A percentile compares a stretch with the other conserved stretches of the same genome.
Evolutionary conservation across 2,329 filamentous ascomycete genomes (phyloP).

Genomic region (Gnomoniopsis sp.): DNA sequence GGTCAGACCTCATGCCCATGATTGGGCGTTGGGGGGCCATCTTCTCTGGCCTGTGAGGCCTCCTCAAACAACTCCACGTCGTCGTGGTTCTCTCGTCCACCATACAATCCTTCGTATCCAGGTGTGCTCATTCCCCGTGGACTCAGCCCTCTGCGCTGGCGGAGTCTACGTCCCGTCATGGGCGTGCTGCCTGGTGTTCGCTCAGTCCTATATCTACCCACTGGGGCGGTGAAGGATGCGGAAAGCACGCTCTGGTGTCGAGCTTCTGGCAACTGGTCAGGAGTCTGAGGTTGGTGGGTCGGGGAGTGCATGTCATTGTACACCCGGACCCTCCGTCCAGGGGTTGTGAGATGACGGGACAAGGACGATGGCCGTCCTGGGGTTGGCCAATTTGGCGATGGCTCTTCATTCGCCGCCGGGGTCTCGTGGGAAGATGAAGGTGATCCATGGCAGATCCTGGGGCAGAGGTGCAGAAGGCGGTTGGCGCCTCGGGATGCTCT

Average conservation of each 20-base stretch:
- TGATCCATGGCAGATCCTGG: not conserved
- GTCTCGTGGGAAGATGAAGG: not conserved
- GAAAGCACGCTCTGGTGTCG: slow-evolving; percentile 42
- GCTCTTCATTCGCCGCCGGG: not conserved
- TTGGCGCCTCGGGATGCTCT: not conserved
- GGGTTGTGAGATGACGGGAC: slow-evolving; percentile 19
- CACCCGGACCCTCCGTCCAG: slow-evolving; percentile 30
- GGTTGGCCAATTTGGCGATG: not conserved
- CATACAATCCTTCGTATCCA: slow-evolving; percentile 45
- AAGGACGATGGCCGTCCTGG: slow-evolving; percentile 14
- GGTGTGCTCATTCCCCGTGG: slow-evolving; percentile 37
- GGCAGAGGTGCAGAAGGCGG: slow-evolving; percentile 1
- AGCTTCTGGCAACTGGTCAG: slow-evolving; percentile 45
- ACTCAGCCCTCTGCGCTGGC: slow-evolving; percentile 28
- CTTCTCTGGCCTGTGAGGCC: slow-evolving; percentile 16
- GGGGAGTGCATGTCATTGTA: slow-evolving; percentile 46
- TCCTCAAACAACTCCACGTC: slow-evolving; percentile 35
- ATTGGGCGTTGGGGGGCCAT: not conserved
- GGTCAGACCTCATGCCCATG: not conserved
- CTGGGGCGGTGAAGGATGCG: slow-evolving; percentile 42
- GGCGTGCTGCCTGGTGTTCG: slow-evolving; percentile 21
- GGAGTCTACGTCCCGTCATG: slow-evolving; percentile 19
- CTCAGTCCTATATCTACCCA: slow-evolving; percentile 19
- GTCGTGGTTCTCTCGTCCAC: slow-evolving; percentile 45
- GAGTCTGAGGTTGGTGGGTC: slow-evolving; percentile 46